Evolutionary conservation across 78 protist genomes (phyloP).

Genomic region (Anaeramoeba flamelloides): DNA sequence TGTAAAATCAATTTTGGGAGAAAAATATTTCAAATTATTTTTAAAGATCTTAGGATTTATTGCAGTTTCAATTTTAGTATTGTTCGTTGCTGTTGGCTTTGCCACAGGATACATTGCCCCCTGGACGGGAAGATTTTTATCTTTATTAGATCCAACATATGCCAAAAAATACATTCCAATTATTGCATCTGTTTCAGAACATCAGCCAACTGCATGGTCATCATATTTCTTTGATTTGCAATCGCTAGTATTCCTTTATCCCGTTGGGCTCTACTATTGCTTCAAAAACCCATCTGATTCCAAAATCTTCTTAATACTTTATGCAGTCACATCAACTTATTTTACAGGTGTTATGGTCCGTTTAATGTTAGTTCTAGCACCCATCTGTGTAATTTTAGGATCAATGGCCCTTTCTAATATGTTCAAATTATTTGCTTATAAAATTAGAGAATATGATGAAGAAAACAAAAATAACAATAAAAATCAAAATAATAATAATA

Average conservation of each 20-base stretch:
- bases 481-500: no score
- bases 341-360: slow-evolving; percentile 96
- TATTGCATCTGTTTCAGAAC: slow-evolving; percentile 94
- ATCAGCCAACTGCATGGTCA: slow-evolving; percentile 88
- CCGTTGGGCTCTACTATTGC: slow-evolving; percentile 75
- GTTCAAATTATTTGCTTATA: no score
- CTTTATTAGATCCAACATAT: slow-evolving; percentile 79
- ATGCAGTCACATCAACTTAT: slow-evolving; percentile 59
- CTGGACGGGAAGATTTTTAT: slow-evolving; percentile 78
- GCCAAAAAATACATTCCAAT: slow-evolving; percentile 88
- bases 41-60: no score
- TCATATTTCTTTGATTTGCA: slow-evolving; percentile 86
- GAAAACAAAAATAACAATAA: no score
- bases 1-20: no score
- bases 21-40: no score
- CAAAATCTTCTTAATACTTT: slow-evolving; percentile 68
- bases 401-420: slow-evolving; percentile 56
- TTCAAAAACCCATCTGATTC: no score
- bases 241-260: slow-evolving; percentile 58
- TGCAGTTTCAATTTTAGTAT: no score
- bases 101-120: slow-evolving; percentile 43
- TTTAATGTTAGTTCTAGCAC: slow-evolving; percentile 83
- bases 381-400: slow-evolving; percentile 65
- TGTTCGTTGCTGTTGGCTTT: no score
- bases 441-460: no score